Percentiles rank a stretch among this genome's conserved stretches.
phyloP scores from a whole-genome alignment of 2,329 filamentous ascomycete species.

The Geosmithia flava region DNA sequence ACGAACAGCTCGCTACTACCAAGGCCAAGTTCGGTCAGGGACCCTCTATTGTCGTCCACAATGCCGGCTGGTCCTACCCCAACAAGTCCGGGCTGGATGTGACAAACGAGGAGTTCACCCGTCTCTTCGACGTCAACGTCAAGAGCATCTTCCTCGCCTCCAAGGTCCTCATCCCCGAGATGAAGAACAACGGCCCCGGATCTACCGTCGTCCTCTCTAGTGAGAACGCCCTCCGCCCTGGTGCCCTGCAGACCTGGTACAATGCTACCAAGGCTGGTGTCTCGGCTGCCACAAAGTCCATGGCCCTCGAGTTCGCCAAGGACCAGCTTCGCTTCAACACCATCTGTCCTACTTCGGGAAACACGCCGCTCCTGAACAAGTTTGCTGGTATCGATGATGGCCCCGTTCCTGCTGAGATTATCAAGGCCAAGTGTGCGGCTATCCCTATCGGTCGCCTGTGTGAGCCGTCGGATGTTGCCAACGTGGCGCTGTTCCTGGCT shows the following conservation, averaged over 20 bases:
- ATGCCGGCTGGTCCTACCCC: conserved; percentile 1
- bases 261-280: conserved; percentile 5
- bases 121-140: conserved; percentile 4
- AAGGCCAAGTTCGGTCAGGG: conserved; percentile 4
- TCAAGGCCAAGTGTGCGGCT: conserved; percentile 8
- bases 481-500: conserved; percentile 8
- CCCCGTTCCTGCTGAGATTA: conserved; percentile 6
- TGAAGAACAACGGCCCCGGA: conserved; percentile 4
- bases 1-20: conserved; percentile 7
- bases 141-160: conserved; percentile 4
- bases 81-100: conserved; percentile 3
- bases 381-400: conserved; percentile 7
- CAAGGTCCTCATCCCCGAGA: conserved; percentile 3
- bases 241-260: conserved; percentile 3
- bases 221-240: conserved; percentile 2
- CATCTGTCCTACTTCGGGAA: conserved; percentile 2
- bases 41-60: conserved; percentile 2
- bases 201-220: conserved; percentile 3
- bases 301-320: conserved; percentile 4
- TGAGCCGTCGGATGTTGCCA: conserved; percentile 8
- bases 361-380: conserved; percentile 4
- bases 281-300: conserved; percentile 2
- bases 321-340: conserved; percentile 5
- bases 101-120: conserved; percentile 2
- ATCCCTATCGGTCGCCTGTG: conserved; percentile 9